A percentile compares a stretch with the other conserved stretches of the same genome.
Conservation (phyloP, 2,329 filamentous ascomycete species). For the Ascochyta rabiei region DNA sequence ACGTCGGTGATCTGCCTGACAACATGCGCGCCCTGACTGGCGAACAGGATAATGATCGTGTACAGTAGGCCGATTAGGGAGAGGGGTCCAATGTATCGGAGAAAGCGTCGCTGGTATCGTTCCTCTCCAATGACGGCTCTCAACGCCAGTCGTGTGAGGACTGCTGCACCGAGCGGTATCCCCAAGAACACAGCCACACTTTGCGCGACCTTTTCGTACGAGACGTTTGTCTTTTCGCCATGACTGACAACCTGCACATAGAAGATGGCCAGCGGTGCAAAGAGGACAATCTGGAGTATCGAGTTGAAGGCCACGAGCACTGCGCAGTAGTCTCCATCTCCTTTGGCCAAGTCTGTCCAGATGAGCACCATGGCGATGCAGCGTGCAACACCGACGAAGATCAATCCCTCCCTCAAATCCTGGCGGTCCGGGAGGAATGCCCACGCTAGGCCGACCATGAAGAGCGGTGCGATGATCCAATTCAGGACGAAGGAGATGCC, state of each 20-base stretch:
- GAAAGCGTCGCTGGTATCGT: conserved; percentile 72
- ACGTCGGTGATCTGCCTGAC: conserved; percentile 85
- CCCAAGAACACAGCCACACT: conserved; percentile 84
- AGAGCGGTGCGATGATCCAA: conserved; percentile 80
- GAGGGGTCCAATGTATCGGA: conserved; percentile 73
- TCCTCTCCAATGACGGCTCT: conserved; percentile 59
- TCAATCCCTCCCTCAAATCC: conserved; percentile 66
- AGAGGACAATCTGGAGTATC: conserved; percentile 56
- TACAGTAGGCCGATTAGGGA: conserved; percentile 84
- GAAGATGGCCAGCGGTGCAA: conserved; percentile 55
- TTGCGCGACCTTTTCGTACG: conserved; percentile 73
- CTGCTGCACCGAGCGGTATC: conserved; percentile 79
- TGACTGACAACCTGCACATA: conserved; percentile 70
- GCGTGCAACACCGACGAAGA: conserved; percentile 81
- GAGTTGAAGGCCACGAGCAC: conserved; percentile 57
- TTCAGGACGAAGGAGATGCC: conserved; percentile 77
- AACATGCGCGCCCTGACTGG: conserved; percentile 79
- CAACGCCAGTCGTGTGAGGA: conserved; percentile 73
- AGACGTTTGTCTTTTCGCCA: conserved; percentile 51
- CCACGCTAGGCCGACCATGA: conserved; percentile 80
- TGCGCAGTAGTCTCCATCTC: conserved; percentile 82
- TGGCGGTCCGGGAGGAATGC: conserved; percentile 54
- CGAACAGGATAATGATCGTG: conserved; percentile 86
- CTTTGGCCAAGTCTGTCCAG: conserved; percentile 78
- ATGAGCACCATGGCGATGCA: conserved; percentile 91